These are phyloP conservation scores for Tulasnella sp. DNA, from an alignment of 768 basidiomycete species.

Conservation along the genomic window DNA sequence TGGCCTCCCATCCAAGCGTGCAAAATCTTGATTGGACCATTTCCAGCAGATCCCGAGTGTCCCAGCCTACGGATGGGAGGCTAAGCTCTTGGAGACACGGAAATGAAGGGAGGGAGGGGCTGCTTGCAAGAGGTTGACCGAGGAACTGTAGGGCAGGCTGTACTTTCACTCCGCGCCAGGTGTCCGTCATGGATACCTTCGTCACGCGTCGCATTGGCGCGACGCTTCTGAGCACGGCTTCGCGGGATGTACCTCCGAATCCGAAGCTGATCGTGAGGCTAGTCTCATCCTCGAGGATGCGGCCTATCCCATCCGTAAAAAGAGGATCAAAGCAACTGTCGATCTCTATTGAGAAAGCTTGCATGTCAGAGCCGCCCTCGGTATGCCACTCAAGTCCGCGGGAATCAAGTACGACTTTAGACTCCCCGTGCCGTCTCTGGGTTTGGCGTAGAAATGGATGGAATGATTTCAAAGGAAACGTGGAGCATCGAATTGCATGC, in stretches of 20 bases:
- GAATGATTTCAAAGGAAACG: background rate
- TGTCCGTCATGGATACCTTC: background rate
- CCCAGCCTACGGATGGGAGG: background rate
- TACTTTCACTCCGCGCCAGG: background rate
- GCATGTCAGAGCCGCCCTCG: background rate
- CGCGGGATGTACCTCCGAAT: background rate
- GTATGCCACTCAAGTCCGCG: background rate
- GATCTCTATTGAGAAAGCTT: background rate
- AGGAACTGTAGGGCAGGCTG: background rate
- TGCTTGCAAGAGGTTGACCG: background rate
- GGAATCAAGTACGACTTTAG: background rate
- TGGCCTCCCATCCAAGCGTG: background rate
- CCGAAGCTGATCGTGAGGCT: background rate
- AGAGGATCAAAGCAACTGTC: background rate
- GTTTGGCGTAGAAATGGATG: background rate
- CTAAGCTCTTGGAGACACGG: background rate
- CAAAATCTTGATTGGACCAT: background rate
- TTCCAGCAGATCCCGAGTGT: background rate
- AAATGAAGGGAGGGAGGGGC: background rate
- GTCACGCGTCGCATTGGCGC: background rate
- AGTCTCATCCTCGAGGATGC: background rate
- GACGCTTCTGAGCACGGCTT: background rate
- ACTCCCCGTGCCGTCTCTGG: background rate
- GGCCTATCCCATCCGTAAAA: background rate
- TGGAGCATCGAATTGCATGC: background rate